Percentiles rank a stretch among this genome's conserved stretches.
phyloP scores from a whole-genome alignment of 768 basidiomycete genomes.

The Gyrodon lividus region DNA sequence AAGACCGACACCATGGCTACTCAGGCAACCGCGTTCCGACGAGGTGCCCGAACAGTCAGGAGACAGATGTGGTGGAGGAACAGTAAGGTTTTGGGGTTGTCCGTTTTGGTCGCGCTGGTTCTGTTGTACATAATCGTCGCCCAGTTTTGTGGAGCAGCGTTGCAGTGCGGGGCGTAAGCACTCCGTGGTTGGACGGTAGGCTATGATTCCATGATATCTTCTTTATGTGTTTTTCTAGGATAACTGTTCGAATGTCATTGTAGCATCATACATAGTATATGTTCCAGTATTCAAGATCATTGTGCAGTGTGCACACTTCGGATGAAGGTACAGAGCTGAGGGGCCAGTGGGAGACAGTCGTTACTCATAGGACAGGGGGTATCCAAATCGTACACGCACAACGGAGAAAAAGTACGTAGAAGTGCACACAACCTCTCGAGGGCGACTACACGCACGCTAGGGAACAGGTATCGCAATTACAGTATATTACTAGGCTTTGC shows the following conservation, averaged over 20 bases:
- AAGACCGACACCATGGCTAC: conserved; percentile 96
- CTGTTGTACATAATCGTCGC: conserved; percentile 82
- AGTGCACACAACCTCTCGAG: background rate
- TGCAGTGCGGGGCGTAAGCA: conserved; percentile 53
- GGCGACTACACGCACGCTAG: background rate
- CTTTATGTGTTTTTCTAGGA: conserved; percentile 3
- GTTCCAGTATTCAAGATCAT: conserved; percentile 9
- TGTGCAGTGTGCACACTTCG: background rate
- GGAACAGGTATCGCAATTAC: conserved; percentile 24
- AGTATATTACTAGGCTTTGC: conserved; percentile 10
- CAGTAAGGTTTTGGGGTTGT: conserved; percentile 64
- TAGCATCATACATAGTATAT: conserved; percentile 8
- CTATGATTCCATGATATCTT: background rate
- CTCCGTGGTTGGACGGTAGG: too few relatives aligned
- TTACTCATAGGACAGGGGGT: conserved; percentile 18
- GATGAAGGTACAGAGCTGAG: background rate
- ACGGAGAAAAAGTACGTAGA: conserved; percentile 2
- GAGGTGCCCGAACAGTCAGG: conserved; percentile 81
- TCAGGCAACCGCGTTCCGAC: conserved; percentile 89
- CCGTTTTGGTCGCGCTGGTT: conserved; percentile 67
- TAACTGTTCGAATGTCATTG: conserved; percentile 1
- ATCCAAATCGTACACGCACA: conserved; percentile 14
- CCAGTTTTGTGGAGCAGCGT: conserved; percentile 82
- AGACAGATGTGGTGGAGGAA: conserved; percentile 92
- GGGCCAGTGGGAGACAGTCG: too few relatives aligned